Evolutionary conservation across 2,329 filamentous ascomycete genomes (phyloP).

Genomic region (Ilyonectria robusta): DNA sequence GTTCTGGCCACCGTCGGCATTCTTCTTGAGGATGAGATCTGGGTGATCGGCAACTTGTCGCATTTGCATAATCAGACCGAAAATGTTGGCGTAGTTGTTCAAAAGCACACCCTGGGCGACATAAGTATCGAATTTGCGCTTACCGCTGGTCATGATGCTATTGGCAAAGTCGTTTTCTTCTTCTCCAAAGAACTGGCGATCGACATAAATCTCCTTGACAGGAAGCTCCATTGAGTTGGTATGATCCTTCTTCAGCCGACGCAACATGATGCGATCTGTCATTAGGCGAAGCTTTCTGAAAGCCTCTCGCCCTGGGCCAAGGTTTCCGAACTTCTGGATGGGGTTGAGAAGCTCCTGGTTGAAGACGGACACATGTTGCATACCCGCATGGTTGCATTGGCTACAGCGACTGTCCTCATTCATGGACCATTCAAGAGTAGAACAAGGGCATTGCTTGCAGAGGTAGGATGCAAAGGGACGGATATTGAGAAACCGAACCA

Average conservation of each 20-base stretch:
- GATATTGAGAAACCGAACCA: constrained; percentile 92
- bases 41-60: constrained; percentile 97
- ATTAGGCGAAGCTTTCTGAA: constrained; percentile 88
- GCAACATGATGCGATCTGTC: constrained; percentile 94
- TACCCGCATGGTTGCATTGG: constrained; percentile 66
- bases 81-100: constrained; percentile 99
- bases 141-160: constrained; percentile 94
- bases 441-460: constrained; percentile 88
- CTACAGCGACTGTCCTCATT: constrained; percentile 79
- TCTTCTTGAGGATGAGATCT: constrained; percentile 92
- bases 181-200: constrained; percentile 96
- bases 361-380: constrained; percentile 75
- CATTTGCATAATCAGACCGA: constrained; percentile 99
- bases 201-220: constrained; percentile 91
- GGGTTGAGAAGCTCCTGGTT: constrained; percentile 96
- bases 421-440: constrained; percentile 86
- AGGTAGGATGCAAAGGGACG: constrained; percentile 93
- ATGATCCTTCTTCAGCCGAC: constrained; percentile 93
- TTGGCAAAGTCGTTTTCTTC: constrained; percentile 95
- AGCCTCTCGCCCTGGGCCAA: constrained; percentile 75
- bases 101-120: constrained; percentile 94
- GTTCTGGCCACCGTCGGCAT: constrained; percentile 88
- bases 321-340: constrained; percentile 74
- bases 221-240: constrained; percentile 96
- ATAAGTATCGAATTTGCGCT: constrained; percentile 94